A percentile compares a stretch with the other conserved stretches of the same genome.
Evolutionary conservation across 176 grass and related monocot species (phyloP).

Genomic region (Hyparrhenia diplandra): DNA sequence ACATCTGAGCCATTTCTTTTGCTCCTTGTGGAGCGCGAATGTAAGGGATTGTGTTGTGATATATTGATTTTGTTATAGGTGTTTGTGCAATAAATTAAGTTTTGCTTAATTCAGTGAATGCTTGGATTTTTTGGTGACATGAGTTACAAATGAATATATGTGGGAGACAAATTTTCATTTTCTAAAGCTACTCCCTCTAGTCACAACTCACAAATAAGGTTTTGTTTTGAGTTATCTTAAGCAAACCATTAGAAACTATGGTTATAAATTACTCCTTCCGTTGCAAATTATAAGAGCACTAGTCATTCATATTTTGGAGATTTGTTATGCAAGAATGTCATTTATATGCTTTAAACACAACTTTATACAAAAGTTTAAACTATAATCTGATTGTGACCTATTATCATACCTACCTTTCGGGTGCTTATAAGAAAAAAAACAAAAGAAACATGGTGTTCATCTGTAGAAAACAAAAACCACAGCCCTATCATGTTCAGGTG

Average conservation of each 20-base stretch:
- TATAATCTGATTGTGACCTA: no score
- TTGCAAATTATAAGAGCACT: no score
- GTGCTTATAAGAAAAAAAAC: no score
- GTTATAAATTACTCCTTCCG: background rate
- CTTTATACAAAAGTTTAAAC: no score
- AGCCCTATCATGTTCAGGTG: no score
- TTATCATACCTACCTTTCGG: no score
- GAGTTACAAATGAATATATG: background rate
- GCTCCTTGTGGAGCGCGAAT: conserved; percentile 30
- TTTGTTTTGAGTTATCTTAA: background rate
- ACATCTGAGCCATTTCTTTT: conserved; percentile 7
- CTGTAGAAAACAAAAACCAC: no score
- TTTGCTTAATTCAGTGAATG: conserved; percentile 19
- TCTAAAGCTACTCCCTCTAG: background rate
- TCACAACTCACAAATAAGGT: background rate
- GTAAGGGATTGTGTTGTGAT: conserved; percentile 19
- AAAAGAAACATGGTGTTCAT: no score
- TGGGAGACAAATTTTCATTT: no score
- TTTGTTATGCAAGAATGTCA: no score
- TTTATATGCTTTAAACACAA: no score
- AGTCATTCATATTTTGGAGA: no score
- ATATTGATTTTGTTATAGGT: conserved; percentile 32
- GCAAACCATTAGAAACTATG: background rate
- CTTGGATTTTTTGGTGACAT: background rate
- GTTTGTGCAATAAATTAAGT: conserved; percentile 22